Percentiles rank a stretch among this genome's conserved stretches.
Conservation (phyloP, 352 stramenopile genomes). For the Phytophthora kernoviae region DNA sequence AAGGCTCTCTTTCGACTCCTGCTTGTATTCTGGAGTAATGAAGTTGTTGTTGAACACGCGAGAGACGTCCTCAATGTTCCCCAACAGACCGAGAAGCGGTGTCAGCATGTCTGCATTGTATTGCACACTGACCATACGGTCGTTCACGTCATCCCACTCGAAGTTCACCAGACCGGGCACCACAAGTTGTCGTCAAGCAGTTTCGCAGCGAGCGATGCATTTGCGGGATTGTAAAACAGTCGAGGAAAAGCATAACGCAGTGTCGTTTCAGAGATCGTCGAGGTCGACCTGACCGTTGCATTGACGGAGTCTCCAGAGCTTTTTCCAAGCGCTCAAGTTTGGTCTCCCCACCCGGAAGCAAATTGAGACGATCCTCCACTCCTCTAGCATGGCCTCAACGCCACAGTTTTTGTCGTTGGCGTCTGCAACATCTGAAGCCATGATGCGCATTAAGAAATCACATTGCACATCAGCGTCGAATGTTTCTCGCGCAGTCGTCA, state of each 20-base stretch:
- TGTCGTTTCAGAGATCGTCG: slow-evolving; percentile 4
- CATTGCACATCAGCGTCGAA: background rate
- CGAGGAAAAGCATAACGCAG: slow-evolving; percentile 4
- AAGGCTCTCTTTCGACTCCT: too few relatives aligned
- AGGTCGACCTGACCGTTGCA: slow-evolving; percentile 1
- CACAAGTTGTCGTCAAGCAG: slow-evolving; percentile 6
- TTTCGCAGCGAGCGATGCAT: background rate
- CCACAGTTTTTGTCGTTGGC: background rate
- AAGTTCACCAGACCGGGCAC: background rate
- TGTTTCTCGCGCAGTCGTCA: too few relatives aligned
- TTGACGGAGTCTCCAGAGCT: background rate
- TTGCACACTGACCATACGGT: slow-evolving; percentile 1
- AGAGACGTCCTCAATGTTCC: slow-evolving; percentile 1
- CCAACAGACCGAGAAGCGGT: slow-evolving; percentile 12
- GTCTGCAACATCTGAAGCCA: background rate
- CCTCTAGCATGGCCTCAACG: slow-evolving; percentile 1
- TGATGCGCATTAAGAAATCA: slow-evolving; percentile 1
- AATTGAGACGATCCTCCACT: slow-evolving; percentile 8
- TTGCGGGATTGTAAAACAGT: background rate
- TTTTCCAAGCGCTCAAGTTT: slow-evolving; percentile 4
- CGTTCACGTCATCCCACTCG: slow-evolving; percentile 2
- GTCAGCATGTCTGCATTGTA: slow-evolving; percentile 15
- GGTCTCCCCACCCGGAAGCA: background rate
- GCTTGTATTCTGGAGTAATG: too few relatives aligned
- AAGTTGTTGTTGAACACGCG: too few relatives aligned